Evolutionary conservation across 768 basidiomycete species (phyloP).

Genomic region (Mycena metata): DNA sequence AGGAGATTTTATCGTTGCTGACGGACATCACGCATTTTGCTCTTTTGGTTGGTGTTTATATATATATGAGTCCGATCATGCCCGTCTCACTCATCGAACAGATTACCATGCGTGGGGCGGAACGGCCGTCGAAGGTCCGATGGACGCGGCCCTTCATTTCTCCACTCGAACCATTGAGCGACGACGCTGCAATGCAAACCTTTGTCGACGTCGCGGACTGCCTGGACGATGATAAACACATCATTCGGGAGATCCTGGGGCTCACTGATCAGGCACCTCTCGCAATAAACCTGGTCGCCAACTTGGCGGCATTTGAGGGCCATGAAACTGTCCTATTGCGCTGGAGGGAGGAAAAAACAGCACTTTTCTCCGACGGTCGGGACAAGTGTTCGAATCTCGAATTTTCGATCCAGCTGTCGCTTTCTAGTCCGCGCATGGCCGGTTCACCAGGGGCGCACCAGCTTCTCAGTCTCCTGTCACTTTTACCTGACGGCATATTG

Average conservation of each 20-base stretch:
- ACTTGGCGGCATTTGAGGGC: slow-evolving; percentile 12
- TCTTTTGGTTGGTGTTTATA: slow-evolving; percentile 16
- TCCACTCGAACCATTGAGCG: slow-evolving; percentile 21
- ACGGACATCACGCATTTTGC: slow-evolving; percentile 20
- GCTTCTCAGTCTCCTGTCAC: slow-evolving; percentile 18
- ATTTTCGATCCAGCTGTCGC: slow-evolving; percentile 11
- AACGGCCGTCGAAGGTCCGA: slow-evolving; percentile 17
- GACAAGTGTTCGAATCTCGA: slow-evolving; percentile 22
- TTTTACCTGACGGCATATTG: slow-evolving; percentile 21
- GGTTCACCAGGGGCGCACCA: background rate
- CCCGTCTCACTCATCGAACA: background rate
- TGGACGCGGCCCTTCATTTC: slow-evolving; percentile 24
- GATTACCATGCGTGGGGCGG: slow-evolving; percentile 29
- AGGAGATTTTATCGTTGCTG: slow-evolving; percentile 30
- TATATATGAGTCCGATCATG: background rate
- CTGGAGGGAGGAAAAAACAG: slow-evolving; percentile 5
- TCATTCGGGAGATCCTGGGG: background rate
- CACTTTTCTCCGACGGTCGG: slow-evolving; percentile 9
- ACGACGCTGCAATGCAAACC: slow-evolving; percentile 11
- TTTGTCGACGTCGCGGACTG: slow-evolving; percentile 21
- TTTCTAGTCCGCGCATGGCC: slow-evolving; percentile 20
- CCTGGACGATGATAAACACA: background rate
- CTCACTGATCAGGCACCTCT: slow-evolving; percentile 8
- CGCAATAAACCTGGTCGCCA: slow-evolving; percentile 7
- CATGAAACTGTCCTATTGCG: background rate